phyloP scores from a whole-genome alignment of 306 rosid genomes.

The Lithocarpus polystachyus region DNA sequence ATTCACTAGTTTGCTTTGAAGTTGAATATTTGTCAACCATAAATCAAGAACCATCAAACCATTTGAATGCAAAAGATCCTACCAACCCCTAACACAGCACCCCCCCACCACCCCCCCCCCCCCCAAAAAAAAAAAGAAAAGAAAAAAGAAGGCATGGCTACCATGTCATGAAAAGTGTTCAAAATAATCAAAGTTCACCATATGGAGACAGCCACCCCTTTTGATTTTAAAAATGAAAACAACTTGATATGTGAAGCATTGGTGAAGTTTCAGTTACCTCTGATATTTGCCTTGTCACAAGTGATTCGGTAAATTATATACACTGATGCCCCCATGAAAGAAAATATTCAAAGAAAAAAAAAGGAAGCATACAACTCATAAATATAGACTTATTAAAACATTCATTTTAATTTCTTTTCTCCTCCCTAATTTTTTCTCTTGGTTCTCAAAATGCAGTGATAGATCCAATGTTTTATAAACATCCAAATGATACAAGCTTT shows the following conservation, averaged over 20 bases:
- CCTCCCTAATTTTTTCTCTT: not conserved
- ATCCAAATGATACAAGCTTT: not conserved
- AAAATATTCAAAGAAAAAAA: not conserved
- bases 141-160: not conserved
- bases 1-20: constrained; percentile 1
- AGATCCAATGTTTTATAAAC: not conserved
- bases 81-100: not conserved
- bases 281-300: not conserved
- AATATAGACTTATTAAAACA: not conserved
- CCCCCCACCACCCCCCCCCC: no score
- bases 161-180: not conserved
- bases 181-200: not conserved
- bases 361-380: not conserved
- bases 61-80: not conserved
- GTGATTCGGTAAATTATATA: not conserved
- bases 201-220: not conserved
- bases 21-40: not conserved
- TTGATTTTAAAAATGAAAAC: not conserved
- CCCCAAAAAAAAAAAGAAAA: not conserved
- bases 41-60: not conserved
- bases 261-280: not conserved
- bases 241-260: not conserved
- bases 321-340: not conserved
- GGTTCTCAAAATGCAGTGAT: not conserved
- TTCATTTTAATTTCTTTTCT: not conserved